Evolutionary conservation across 352 stramenopile genomes (phyloP), one percentile per base, ranked within the genome.

Genomic region (Globisporangium camurandrum): DNA sequence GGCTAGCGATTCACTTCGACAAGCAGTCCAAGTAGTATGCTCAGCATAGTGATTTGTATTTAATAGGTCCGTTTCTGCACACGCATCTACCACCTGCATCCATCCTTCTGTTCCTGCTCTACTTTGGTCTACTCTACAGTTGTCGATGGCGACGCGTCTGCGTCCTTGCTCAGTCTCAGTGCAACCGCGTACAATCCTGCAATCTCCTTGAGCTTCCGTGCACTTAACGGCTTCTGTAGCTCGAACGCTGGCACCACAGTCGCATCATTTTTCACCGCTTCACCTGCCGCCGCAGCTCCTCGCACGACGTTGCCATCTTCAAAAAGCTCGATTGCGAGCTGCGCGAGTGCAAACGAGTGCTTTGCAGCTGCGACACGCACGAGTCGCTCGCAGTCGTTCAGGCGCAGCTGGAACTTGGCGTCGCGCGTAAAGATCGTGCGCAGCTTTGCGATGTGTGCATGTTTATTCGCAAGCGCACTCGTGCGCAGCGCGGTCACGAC

Each of bases 281-380:
- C 40, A 26, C 12, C 43, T 58, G 23, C 20, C 17, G 16, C 16
- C 26, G 43, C 5, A 22, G 4, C 14, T 14, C 24, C 11, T 26
- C 24, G 12, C 10, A 23, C 27, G 30, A 54, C 44, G 23, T 67
- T 51, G 9, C 46, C 49, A 9, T 49, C 37, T 43, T 72, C 64
- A 24, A 62, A 72, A 10, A 61, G 52, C 33, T 53, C 43, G 17
- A 72, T 54, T 17, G 61, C 54, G 10, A 61, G 52, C 22, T 56
- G 44, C 20, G 64, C 64, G 0, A 64, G 46, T 7, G 42, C 19
- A 6, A 46, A 19, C 46, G 57, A 48, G 19, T 57, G 46, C 2
- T 53, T 46, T n/a, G 59, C 45, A 19, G 39, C 54, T 0, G 61
- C 64, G 17, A 62, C 26, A 12, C 57, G 54, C 48, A 73, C 45